A percentile compares a stretch with the other conserved stretches of the same genome.
These are phyloP conservation scores for Centella asiatica DNA, from an alignment of 129 eudicot species.

Conservation along the genomic window DNA sequence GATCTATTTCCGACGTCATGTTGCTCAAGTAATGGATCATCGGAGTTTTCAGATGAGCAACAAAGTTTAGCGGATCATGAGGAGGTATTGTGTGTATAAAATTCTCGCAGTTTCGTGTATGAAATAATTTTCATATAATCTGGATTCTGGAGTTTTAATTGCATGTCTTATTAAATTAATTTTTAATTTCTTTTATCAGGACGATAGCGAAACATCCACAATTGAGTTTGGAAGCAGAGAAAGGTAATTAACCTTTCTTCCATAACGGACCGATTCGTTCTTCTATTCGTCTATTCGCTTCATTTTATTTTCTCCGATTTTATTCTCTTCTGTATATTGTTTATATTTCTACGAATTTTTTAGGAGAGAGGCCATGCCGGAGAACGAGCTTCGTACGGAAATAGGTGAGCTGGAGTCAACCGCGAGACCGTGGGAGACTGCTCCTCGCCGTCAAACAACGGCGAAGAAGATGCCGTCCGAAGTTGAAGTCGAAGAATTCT, in stretches of 20 bases:
- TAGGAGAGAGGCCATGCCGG: slow-evolving; percentile 37
- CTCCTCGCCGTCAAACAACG: slow-evolving; percentile 24
- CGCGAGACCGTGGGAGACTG: slow-evolving; percentile 12
- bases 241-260: slow-evolving; percentile 36
- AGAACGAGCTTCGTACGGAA: slow-evolving; percentile 25
- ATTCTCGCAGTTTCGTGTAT: slow-evolving; percentile 1
- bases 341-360: too few species aligned
- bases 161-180: background rate
- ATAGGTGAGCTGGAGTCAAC: slow-evolving; percentile 38
- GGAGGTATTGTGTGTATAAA: slow-evolving; percentile 29
- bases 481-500: slow-evolving; percentile 68
- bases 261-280: too few species aligned
- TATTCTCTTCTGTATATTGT: too few species aligned
- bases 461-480: slow-evolving; percentile 47
- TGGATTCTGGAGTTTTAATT: background rate
- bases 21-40: slow-evolving; percentile 44
- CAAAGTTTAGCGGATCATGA: slow-evolving; percentile 42
- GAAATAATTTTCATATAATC: background rate
- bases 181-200: slow-evolving; percentile 25
- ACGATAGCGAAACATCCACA: slow-evolving; percentile 23
- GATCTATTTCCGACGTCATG: slow-evolving; percentile 24
- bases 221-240: slow-evolving; percentile 28
- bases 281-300: too few species aligned
- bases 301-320: too few species aligned
- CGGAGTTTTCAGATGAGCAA: slow-evolving; percentile 14